Conservation (phyloP, 1,139 yeast species). For the Ogataea hybrid region DNA sequence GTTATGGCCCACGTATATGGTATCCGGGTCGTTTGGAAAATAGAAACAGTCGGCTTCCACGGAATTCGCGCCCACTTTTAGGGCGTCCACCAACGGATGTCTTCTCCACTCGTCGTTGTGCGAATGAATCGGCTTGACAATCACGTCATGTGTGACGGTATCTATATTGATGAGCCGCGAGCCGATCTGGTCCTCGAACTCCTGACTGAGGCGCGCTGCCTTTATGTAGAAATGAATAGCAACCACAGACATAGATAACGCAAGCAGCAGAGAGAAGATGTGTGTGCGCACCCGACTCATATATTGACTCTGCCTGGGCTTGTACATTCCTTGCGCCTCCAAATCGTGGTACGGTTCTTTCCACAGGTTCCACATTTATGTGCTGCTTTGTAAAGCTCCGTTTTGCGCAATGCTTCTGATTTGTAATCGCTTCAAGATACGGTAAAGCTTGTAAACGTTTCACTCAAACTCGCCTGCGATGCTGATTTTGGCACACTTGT, state of each 20-base stretch:
- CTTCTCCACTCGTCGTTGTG: constrained; percentile 77
- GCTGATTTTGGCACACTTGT: neutral
- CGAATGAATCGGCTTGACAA: constrained; percentile 56
- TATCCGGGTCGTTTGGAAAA: constrained; percentile 30
- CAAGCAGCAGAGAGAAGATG: constrained; percentile 6
- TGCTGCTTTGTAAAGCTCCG: neutral
- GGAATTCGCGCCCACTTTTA: constrained; percentile 56
- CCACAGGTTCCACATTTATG: constrained; percentile 5
- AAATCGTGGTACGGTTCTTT: constrained; percentile 1
- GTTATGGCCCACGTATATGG: constrained; percentile 69
- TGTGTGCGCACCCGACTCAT: neutral
- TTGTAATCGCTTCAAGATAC: no score
- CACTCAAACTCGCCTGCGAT: neutral
- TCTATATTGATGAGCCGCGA: constrained; percentile 2
- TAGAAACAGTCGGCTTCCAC: constrained; percentile 75
- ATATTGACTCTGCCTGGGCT: neutral
- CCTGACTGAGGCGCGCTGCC: constrained; percentile 2
- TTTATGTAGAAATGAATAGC: constrained; percentile 6
- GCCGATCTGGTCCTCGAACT: constrained; percentile 7
- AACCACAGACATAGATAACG: constrained; percentile 4
- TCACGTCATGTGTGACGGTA: constrained; percentile 47
- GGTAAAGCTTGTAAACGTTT: no score
- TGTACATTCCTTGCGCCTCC: neutral
- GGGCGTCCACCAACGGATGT: constrained; percentile 61
- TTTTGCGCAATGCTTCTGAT: no score